Base-by-base conservation (phyloP, 2,329 filamentous ascomycete genomes). In the Cladophialophora carrionii region DNA sequence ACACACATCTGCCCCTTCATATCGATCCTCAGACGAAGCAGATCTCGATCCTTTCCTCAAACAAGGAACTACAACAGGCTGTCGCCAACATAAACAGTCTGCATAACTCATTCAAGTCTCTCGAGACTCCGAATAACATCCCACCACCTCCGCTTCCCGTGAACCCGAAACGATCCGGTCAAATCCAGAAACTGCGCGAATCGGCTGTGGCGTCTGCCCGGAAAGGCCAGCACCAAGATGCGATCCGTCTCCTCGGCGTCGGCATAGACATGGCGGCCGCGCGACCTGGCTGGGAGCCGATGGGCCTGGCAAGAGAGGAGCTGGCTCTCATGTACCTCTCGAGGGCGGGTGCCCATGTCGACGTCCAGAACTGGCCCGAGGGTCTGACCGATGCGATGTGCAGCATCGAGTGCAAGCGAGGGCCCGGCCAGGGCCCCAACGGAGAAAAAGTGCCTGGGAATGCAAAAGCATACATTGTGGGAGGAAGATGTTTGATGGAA, bases 401-500 rank as follows among this genome's bases (percentile, higher is more conserved):
- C 32, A 95, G 91, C 76, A 89, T 96, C 51, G 93, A 96, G 82
- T 88, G 91, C 68, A 93, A 94, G 83, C 65, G 63, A 58, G 68
- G 69, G 17, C 66, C 65, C 6, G 60, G 67, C 34, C 63, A 66
- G 34, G 68, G 67, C 12, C 71, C 71, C 9, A 68, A 71, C 43
- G 70, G 71, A 14, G 67, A 72, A 59, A 70, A 62, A 34, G 52
- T 68, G 6, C 86, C 88, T 70, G 92, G 90, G 46, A 98, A 99
- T 77, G 88, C 91, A 0, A 98, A 98, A 86, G 93, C 88, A 0
- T 98, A 94, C 92, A 97, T 92, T 89, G 84, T 95, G 67, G 83
- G 91, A 67, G 95, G 91, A 9, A 88, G 87, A 80, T 96, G 92
- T 75, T 78, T 98, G 74, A 79, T 89, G 70, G 95, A 99, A 86